Percentiles rank a stretch among this genome's conserved stretches.
Conservation (phyloP, 257 asterid species). For the Plectranthus barbatus region DNA sequence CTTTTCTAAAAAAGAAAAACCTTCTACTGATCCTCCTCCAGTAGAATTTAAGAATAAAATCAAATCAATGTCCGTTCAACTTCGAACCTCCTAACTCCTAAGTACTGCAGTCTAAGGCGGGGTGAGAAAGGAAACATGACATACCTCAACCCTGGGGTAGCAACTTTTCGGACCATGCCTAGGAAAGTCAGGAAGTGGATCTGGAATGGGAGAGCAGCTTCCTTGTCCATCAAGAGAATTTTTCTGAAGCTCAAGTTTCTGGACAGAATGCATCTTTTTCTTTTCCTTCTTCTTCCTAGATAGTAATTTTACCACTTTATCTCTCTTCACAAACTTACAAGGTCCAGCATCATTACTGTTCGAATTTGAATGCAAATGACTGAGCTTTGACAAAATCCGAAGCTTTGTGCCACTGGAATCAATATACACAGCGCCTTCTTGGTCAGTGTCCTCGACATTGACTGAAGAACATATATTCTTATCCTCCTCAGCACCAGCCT, state of each 20-base stretch:
- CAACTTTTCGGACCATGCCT: constrained; percentile 18
- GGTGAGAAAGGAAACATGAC: constrained; percentile 4
- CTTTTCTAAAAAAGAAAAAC: background rate
- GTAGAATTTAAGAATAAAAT: background rate
- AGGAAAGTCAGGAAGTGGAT: constrained; percentile 21
- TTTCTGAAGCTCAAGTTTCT: constrained; percentile 40
- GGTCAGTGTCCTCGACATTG: constrained; percentile 29
- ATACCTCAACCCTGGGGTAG: constrained; percentile 35
- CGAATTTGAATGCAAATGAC: constrained; percentile 24
- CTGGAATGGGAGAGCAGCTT: constrained; percentile 20
- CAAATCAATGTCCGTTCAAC: background rate
- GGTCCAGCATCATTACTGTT: constrained; percentile 26
- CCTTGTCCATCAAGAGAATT: constrained; percentile 29
- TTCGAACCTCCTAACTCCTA: background rate
- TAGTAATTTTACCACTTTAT: constrained; percentile 32
- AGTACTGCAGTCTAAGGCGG: background rate
- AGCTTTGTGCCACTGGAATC: constrained; percentile 81
- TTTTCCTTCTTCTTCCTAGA: constrained; percentile 49
- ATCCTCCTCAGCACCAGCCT: constrained; percentile 24
- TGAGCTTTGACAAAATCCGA: constrained; percentile 61
- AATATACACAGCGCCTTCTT: constrained; percentile 61
- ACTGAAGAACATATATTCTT: constrained; percentile 18
- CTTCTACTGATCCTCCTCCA: background rate
- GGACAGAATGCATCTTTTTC: constrained; percentile 33
- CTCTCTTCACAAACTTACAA: constrained; percentile 28